Percentiles rank a stretch among this genome's conserved stretches.
Evolutionary conservation across 2,329 filamentous ascomycete genomes (phyloP).

Genomic region (Phyllachora maydis): DNA sequence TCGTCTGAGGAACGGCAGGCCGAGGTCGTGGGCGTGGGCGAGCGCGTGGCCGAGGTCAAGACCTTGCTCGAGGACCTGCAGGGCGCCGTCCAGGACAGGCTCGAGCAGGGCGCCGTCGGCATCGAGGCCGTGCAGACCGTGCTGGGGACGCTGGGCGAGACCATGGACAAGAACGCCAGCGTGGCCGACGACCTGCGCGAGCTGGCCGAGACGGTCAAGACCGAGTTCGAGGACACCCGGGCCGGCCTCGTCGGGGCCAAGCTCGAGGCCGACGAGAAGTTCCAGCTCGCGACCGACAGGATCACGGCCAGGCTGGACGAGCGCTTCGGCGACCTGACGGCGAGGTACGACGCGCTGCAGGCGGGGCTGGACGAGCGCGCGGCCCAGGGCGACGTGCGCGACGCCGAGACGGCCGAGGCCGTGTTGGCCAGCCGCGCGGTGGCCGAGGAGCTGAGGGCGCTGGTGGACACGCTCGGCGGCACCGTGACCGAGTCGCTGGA

Average conservation of each 20-base stretch:
- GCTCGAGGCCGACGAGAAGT: constrained; percentile 66
- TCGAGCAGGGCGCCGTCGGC: constrained; percentile 54
- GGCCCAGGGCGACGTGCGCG: constrained; percentile 52
- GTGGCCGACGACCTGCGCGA: constrained; percentile 46
- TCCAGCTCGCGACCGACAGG: constrained; percentile 32
- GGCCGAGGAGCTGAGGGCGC: constrained; percentile 68
- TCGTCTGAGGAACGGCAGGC: constrained; percentile 68
- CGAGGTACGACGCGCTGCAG: constrained; percentile 79
- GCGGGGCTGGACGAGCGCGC: constrained; percentile 51
- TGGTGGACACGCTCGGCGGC: constrained; percentile 68
- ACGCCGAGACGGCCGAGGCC: constrained; percentile 51
- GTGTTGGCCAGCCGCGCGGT: constrained; percentile 57
- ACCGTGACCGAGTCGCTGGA: constrained; percentile 67
- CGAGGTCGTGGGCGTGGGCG: constrained; percentile 60
- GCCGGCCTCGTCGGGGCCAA: constrained; percentile 62
- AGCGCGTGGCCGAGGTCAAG: constrained; percentile 64
- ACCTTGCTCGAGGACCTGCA: constrained; percentile 59
- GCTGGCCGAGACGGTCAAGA: constrained; percentile 54
- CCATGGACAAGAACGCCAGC: constrained; percentile 32
- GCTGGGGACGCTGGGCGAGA: constrained; percentile 45
- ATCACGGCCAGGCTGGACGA: constrained; percentile 37
- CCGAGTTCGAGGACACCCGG: constrained; percentile 74
- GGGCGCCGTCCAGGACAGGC: constrained; percentile 51
- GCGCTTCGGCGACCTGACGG: constrained; percentile 55
- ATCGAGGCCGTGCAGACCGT: constrained; percentile 54